A percentile compares a stretch with the other conserved stretches of the same genome.
These are phyloP conservation scores for Fusarium brachygibbosum DNA, from an alignment of 2,329 filamentous ascomycete genomes.

Conservation along the genomic window DNA sequence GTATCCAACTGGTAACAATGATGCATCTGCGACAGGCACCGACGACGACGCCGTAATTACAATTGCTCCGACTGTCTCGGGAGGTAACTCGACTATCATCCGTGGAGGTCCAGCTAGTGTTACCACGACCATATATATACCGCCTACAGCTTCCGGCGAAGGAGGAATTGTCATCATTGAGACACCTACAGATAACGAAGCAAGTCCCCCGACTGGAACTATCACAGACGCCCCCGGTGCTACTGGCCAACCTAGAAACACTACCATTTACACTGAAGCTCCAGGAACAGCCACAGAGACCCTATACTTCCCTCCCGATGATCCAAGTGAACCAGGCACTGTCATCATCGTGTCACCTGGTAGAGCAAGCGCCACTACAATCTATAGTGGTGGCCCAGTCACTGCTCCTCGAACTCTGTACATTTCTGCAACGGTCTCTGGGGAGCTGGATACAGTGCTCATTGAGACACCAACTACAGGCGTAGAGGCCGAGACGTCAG, in stretches of 20 bases:
- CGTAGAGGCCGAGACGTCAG: background rate
- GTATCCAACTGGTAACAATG: constrained; percentile 9
- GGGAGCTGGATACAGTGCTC: constrained; percentile 12
- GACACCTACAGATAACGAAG: background rate
- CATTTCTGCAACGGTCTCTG: constrained; percentile 11
- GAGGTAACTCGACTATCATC: constrained; percentile 8
- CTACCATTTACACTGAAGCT: constrained; percentile 12
- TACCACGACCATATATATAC: constrained; percentile 7
- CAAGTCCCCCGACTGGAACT: accelerated
- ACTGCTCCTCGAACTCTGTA: constrained; percentile 8
- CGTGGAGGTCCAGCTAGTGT: background rate
- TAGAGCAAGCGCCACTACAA: background rate
- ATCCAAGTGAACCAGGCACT: constrained; percentile 1
- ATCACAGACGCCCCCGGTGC: background rate
- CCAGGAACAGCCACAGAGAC: constrained; percentile 8
- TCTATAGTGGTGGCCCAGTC: constrained; percentile 18
- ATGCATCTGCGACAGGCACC: background rate
- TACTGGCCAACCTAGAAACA: background rate
- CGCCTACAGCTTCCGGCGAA: constrained; percentile 4
- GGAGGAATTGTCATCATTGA: constrained; percentile 12
- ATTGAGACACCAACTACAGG: constrained; percentile 14
- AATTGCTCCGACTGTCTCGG: background rate
- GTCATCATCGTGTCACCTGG: background rate
- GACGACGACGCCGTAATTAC: background rate
- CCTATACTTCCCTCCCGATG: constrained; percentile 20